Evolutionary conservation across 1,284 basidiomycete species (phyloP).

Genomic region (Inonotus obliquus): DNA sequence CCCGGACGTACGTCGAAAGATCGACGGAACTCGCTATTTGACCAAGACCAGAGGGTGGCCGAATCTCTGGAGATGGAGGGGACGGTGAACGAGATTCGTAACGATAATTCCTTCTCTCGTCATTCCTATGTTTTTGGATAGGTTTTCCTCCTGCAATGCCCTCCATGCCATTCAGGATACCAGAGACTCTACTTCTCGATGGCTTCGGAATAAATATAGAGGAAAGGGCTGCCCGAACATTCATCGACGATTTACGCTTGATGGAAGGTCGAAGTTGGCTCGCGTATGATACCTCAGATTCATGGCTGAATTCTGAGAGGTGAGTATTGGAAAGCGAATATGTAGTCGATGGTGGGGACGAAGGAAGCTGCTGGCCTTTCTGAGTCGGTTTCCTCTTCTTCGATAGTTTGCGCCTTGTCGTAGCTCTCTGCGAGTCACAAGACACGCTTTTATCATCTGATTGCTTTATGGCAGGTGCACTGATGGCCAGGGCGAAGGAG

Average conservation of each 20-base stretch:
- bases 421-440: neutral
- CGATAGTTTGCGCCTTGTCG: constrained; percentile 7
- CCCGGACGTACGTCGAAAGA: constrained; percentile 15
- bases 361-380: neutral
- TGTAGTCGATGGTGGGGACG: neutral
- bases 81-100: constrained; percentile 20
- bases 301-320: neutral
- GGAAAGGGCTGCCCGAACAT: constrained; percentile 15
- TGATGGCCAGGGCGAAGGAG: constrained; percentile 2
- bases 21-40: constrained; percentile 11
- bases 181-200: constrained; percentile 8
- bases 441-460: neutral
- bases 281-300: neutral
- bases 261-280: neutral
- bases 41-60: constrained; percentile 17
- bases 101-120: neutral
- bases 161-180: constrained; percentile 12
- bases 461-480: neutral
- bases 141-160: constrained; percentile 1
- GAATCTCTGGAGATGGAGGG: constrained; percentile 17
- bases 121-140: neutral
- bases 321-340: constrained; percentile 3
- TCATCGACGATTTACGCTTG: constrained; percentile 8
- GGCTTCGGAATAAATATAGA: constrained; percentile 17
- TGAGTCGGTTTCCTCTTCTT: constrained; percentile 8